Evolutionary conservation across 2,329 filamentous ascomycete species (phyloP), one percentile per base, ranked within the genome.

Genomic region (Fusarium annulatum): DNA sequence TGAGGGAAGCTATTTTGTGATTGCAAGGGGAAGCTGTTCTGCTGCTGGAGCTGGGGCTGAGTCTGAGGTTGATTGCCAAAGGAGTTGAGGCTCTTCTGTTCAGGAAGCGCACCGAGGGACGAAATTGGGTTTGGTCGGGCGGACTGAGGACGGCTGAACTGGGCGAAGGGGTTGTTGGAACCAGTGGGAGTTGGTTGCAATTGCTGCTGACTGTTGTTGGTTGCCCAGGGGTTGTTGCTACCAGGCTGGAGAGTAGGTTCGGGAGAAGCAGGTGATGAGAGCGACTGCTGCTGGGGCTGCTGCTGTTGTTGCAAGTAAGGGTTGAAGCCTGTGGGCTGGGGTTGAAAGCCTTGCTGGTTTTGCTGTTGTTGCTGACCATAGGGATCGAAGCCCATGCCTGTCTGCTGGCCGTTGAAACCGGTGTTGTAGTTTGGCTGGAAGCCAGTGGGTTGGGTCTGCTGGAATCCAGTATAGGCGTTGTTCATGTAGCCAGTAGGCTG

Each of bases 151-250:
- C 86, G 91, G 84, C 75, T 88, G 79, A 93, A 90, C n/a, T 92
- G 88, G 18, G 96, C 96, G 80, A 99, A 99, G 5, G 96, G 96
- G 81, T 99, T 99, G 86, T 99, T 99, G 21, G 96, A 98, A 53
- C 96, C 96, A 6, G 96, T 99, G 7, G 94, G 92, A 80, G 94
- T 93, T 9, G 95, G 93, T 80, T 93, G 92, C 72, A 98, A 84
- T 57, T 90, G 86, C 55, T 90, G 86, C 67, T 89, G 86, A 72
- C 88, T 86, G 75, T 86, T 88, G 76, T 86, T 88, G 34, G 88
- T 88, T 30, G 94, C 93, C 94, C 96, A 99, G 1, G 96, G 96
- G 81, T 99, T 99, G 85, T 98, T 97, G 82, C 90, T 97, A 41
- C 95, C 95, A 30, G 95, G 87, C 71, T 94, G 92, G 26, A 91